Evolutionary conservation across 1,139 yeast genomes (phyloP), one percentile per base, ranked within the genome.

Genomic region (Zygoascus sp.): DNA sequence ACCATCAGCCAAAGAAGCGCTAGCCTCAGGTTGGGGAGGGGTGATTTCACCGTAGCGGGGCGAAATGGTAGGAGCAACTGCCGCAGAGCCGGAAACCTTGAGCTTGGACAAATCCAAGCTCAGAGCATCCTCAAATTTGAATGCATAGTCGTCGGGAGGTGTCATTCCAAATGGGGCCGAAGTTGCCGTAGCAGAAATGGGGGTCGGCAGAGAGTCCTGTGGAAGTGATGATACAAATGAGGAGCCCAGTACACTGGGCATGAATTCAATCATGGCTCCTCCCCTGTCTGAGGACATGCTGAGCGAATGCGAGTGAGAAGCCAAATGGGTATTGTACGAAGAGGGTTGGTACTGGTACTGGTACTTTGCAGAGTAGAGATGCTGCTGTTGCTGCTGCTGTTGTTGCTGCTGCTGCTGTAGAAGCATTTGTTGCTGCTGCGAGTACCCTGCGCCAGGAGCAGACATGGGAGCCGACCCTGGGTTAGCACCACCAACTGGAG

Each of bases 21-120:
- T 28, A 11, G 38, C 38, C 23, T 34, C 25, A 25, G 27, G 38
- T 10, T 32, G 39, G 27, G 45, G 45, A 35, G 45, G 45, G 22
- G 45, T 42, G n/a, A 32, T 36, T 19, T 42, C 45, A 42, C 44
- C 44, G 17, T 42, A 42, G 10, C 39, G 32, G 10, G 36, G 34
- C 11, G 45, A 30, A 9, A 34, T 6, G 7, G 20, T 13, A 27
- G 22, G 36, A 6, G 40, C 21, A 17, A 19, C 15, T 17, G 34
- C 16, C 16, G 40, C 15, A 21, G n/a, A n/a, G n/a, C 30, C 21
- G 3, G 45, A 11, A 4, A 45, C 30, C 19, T 35, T 27, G 21
- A 45, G 38, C 38, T 30, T 32, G 32, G 44, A 25, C 32, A 45
- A 13, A 30, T 45, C 48, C 17, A 36, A 20, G n/a, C 27, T 20